A percentile compares a stretch with the other conserved stretches of the same genome.
phyloP scores from a whole-genome alignment of 176 grass and related monocot species.

The Carex scoparia region DNA sequence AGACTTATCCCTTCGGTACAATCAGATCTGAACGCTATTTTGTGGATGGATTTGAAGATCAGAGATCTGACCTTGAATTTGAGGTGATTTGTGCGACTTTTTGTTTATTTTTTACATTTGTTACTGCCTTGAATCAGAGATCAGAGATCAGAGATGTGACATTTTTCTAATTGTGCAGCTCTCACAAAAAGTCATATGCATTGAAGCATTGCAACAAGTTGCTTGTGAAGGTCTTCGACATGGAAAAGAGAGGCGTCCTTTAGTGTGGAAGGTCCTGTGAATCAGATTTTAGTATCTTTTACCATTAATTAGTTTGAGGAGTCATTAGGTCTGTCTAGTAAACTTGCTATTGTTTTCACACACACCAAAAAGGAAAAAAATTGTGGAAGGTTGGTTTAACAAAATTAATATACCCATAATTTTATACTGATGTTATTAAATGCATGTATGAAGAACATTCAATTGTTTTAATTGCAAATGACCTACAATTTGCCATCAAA shows the following conservation, averaged over 20 bases:
- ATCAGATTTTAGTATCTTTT: not conserved
- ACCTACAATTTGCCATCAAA: no score
- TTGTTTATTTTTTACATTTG: not conserved
- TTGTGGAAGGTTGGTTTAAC: not conserved
- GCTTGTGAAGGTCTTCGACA: constrained; percentile 27
- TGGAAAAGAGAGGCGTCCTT: constrained; percentile 29
- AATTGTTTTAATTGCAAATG: no score
- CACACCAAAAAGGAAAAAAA: not conserved
- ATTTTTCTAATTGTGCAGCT: constrained; percentile 32
- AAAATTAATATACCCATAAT: not conserved
- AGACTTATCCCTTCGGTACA: constrained; percentile 18
- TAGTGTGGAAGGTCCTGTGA: constrained; percentile 37
- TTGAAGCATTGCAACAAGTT: constrained; percentile 39
- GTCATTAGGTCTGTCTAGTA: not conserved
- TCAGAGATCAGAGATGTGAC: no score
- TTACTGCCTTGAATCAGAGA: not conserved
- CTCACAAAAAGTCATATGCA: constrained; percentile 33
- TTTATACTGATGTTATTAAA: not conserved
- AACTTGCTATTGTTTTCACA: not conserved
- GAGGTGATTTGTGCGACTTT: not conserved
- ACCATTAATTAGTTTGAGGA: not conserved
- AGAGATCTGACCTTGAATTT: constrained; percentile 24
- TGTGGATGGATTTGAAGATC: constrained; percentile 6
- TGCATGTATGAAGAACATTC: no score
- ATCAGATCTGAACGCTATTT: not conserved